A percentile compares a stretch with the other conserved stretches of the same genome.
Conservation (phyloP, 2,329 filamentous ascomycete genomes). For the Lecanosticta acicola region DNA sequence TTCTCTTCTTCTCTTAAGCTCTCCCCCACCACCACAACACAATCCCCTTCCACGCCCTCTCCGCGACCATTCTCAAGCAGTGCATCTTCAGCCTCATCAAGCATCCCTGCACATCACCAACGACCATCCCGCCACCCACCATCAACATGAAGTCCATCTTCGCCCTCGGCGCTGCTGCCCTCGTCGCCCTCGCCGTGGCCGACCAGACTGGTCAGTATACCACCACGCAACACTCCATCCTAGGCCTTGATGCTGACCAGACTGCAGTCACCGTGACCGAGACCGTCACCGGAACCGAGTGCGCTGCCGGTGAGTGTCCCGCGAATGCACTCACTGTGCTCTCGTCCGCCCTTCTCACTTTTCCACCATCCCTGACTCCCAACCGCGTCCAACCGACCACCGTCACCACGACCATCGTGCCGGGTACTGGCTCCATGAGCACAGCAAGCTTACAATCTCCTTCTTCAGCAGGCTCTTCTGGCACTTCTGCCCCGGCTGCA, state of each 20-base stretch:
- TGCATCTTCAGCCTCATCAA: slow-evolving; percentile 3
- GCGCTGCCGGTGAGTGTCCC: slow-evolving; percentile 22
- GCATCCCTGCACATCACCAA: slow-evolving; percentile 6
- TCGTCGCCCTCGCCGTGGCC: slow-evolving; percentile 21
- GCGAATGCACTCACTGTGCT: slow-evolving; percentile 19
- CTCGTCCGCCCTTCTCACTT: slow-evolving; percentile 13
- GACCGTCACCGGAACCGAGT: slow-evolving; percentile 15
- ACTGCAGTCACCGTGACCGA: slow-evolving; percentile 13
- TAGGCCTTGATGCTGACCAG: slow-evolving; percentile 5
- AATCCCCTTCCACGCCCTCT: slow-evolving; percentile 7
- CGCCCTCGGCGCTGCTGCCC: slow-evolving; percentile 21
- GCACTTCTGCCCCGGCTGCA: slow-evolving; percentile 3
- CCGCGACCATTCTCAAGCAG: neutral
- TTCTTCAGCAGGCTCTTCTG: slow-evolving; percentile 16
- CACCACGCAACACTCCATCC: neutral
- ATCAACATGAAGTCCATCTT: slow-evolving; percentile 26
- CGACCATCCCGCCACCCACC: slow-evolving; percentile 8
- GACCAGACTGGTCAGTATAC: slow-evolving; percentile 22
- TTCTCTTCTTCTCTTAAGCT: neutral
- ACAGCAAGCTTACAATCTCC: slow-evolving; percentile 18
- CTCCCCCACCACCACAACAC: neutral
- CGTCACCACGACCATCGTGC: slow-evolving; percentile 5
- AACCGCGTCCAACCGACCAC: neutral
- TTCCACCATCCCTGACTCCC: slow-evolving; percentile 4
- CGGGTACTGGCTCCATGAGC: slow-evolving; percentile 2